These are phyloP conservation scores for Uronychia binucleata DNA, from an alignment of 73 alveolate genomes.

Conservation along the genomic window DNA sequence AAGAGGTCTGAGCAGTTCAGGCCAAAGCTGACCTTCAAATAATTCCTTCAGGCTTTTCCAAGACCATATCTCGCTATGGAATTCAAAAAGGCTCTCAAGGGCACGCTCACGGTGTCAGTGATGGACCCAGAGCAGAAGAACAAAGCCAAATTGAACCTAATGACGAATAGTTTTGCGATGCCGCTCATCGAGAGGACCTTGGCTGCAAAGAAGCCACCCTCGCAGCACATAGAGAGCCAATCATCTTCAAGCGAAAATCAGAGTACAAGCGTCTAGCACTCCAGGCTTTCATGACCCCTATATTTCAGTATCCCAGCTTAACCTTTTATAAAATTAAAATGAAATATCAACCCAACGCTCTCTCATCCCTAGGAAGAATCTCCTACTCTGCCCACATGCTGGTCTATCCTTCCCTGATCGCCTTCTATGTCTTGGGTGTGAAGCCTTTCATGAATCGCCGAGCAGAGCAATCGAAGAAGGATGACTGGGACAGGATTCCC, in stretches of 20 bases:
- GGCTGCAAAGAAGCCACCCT: no score
- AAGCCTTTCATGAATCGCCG: conserved; percentile 25
- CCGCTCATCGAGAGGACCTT: neutral
- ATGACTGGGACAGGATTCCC: conserved; percentile 59
- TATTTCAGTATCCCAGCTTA: no score
- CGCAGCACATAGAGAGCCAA: no score
- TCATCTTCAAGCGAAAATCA: no score
- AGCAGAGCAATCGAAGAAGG: conserved; percentile 22
- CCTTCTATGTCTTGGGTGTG: conserved; percentile 20
- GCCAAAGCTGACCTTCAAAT: neutral
- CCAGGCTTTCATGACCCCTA: no score
- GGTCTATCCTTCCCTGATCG: conserved; percentile 44
- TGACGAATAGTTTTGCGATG: neutral
- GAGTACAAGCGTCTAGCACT: no score
- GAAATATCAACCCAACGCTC: conserved; percentile 37
- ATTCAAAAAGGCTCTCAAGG: neutral
- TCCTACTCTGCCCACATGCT: conserved; percentile 48
- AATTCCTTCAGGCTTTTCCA: neutral
- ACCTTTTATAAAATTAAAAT: conserved; percentile 21
- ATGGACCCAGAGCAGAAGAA: neutral
- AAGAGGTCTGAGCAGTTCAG: neutral
- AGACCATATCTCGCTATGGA: neutral
- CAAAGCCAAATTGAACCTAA: neutral
- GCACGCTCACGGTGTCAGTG: neutral
- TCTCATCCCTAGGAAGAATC: conserved; percentile 43